Evolutionary conservation across 352 stramenopile species (phyloP).

Genomic region (Plasmopara viticola): DNA sequence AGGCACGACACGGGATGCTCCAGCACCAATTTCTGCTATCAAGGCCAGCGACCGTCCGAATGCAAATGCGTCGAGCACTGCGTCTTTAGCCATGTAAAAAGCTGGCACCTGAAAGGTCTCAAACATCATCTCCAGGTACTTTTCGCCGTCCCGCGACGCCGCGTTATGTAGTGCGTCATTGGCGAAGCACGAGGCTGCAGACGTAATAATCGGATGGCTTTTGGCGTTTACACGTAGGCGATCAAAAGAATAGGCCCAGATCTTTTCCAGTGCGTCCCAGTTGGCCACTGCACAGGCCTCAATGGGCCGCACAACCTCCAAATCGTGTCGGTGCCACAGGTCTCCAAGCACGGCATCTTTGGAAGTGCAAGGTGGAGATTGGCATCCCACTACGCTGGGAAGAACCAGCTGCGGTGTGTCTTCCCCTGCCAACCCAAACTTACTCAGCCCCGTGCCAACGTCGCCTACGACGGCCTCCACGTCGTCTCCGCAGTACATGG

Average conservation of each 20-base stretch:
- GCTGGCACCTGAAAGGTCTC: slow-evolving; percentile 86
- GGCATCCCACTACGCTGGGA: slow-evolving; percentile 57
- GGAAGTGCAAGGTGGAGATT: slow-evolving; percentile 9
- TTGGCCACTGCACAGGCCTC: slow-evolving; percentile 37
- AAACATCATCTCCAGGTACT: slow-evolving; percentile 90
- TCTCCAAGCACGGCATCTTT: slow-evolving; percentile 41
- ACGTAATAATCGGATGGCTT: slow-evolving; percentile 75
- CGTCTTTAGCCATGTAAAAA: slow-evolving; percentile 88
- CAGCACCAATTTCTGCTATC: slow-evolving; percentile 85
- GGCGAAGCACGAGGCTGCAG: slow-evolving; percentile 63
- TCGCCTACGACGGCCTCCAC: slow-evolving; percentile 94
- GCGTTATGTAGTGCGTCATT: slow-evolving; percentile 59
- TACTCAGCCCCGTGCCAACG: slow-evolving; percentile 85
- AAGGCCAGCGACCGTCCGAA: slow-evolving; percentile 84
- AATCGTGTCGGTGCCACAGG: slow-evolving; percentile 44
- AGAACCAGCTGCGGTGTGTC: slow-evolving; percentile 89
- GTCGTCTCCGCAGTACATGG: slow-evolving; percentile 96
- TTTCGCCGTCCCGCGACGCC: slow-evolving; percentile 50
- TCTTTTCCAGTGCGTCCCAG: slow-evolving; percentile 83
- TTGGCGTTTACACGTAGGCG: slow-evolving; percentile 57
- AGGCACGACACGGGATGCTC: slow-evolving; percentile 78
- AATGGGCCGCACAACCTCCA: slow-evolving; percentile 53
- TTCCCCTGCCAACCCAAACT: slow-evolving; percentile 93
- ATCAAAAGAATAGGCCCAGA: slow-evolving; percentile 77
- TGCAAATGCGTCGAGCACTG: slow-evolving; percentile 87